Evolutionary conservation across 129 eudicot genomes (phyloP).

Genomic region (Erigeron canadensis): DNA sequence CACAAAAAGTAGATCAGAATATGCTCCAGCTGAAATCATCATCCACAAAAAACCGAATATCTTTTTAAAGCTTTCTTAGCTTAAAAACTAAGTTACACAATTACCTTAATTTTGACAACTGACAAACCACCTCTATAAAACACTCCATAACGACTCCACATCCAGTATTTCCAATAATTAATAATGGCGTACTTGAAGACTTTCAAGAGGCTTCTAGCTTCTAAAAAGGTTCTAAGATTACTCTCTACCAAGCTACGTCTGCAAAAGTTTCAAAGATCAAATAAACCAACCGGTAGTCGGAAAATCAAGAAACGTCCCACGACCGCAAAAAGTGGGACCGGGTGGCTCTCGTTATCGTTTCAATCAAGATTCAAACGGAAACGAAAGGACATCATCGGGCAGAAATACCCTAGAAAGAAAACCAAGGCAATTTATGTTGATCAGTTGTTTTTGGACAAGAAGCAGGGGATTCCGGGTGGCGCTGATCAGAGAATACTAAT

Average conservation of each 20-base stretch:
- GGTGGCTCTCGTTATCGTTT: conserved; percentile 41
- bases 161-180: conserved; percentile 25
- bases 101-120: background rate
- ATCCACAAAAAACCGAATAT: conserved; percentile 32
- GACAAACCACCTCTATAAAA: conserved; percentile 15
- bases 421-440: conserved; percentile 51
- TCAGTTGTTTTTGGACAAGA: conserved; percentile 46
- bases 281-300: conserved; percentile 30
- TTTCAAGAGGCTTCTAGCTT: conserved; percentile 44
- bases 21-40: conserved; percentile 19
- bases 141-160: conserved; percentile 14
- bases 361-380: conserved; percentile 43
- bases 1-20: conserved; percentile 29
- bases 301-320: conserved; percentile 27
- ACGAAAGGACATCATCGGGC: conserved; percentile 12
- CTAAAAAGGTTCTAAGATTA: conserved; percentile 48
- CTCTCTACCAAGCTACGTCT: conserved; percentile 46
- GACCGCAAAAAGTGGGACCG: conserved; percentile 8
- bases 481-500: conserved; percentile 6
- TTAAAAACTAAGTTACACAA: conserved; percentile 39
- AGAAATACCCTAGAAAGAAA: conserved; percentile 28
- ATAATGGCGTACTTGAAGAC: conserved; percentile 64
- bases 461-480: conserved; percentile 17
- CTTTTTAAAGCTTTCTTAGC: conserved; percentile 33
- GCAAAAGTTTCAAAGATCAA: conserved; percentile 46